These are phyloP conservation scores for Tephrocybe sp. DNA, from an alignment of 768 basidiomycete genomes.

Conservation along the genomic window DNA sequence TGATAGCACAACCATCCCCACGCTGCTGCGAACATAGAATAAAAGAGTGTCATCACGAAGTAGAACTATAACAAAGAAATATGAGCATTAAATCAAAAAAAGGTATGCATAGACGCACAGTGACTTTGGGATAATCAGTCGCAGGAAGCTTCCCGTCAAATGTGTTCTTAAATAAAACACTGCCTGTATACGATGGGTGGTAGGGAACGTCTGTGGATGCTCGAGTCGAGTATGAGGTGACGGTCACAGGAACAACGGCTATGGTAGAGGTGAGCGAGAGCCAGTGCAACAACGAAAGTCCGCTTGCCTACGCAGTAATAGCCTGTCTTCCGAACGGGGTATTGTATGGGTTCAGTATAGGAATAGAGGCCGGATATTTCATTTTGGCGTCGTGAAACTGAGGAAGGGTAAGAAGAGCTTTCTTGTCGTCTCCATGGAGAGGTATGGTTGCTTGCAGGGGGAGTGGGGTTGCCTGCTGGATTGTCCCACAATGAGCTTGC, in stretches of 20 bases:
- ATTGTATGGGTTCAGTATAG: conserved; percentile 76
- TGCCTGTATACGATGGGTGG: conserved; percentile 78
- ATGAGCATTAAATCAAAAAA: neutral
- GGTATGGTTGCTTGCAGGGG: conserved; percentile 42
- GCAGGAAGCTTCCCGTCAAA: conserved; percentile 89
- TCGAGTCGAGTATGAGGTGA: conserved; percentile 44
- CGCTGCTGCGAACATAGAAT: conserved; percentile 56
- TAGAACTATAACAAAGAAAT: conserved; percentile 64
- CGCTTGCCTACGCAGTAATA: conserved; percentile 93
- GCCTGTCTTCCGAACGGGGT: conserved; percentile 81
- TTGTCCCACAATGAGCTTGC: conserved; percentile 53
- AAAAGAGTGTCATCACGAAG: conserved; percentile 78
- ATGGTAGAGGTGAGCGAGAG: neutral
- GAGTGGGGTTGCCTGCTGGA: conserved; percentile 56
- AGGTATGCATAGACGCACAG: conserved; percentile 45
- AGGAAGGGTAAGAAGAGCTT: neutral
- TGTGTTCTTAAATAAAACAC: conserved; percentile 81
- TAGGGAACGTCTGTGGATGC: conserved; percentile 50
- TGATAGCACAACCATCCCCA: conserved; percentile 88
- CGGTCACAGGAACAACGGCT: conserved; percentile 89
- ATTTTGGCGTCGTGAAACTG: conserved; percentile 21
- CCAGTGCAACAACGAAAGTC: neutral
- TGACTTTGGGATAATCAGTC: conserved; percentile 95
- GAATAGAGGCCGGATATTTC: conserved; percentile 44
- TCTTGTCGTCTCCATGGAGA: conserved; percentile 44